phyloP scores from a whole-genome alignment of 495 filamentous ascomycete genomes.

The Cryomyces minteri region DNA sequence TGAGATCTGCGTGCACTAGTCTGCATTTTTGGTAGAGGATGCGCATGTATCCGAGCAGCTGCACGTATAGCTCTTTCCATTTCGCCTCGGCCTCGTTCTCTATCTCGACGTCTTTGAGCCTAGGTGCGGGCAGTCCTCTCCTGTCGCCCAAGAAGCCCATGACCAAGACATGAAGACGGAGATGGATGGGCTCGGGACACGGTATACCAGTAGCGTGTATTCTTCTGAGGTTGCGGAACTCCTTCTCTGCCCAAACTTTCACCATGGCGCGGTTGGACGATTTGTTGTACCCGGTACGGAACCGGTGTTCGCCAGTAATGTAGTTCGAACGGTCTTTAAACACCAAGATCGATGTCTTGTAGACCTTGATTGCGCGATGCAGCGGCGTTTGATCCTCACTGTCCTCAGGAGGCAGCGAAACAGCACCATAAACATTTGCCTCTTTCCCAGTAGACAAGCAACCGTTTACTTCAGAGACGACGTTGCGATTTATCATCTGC shows the following conservation, averaged over 20 bases:
- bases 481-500: slow-evolving; percentile 77
- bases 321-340: slow-evolving; percentile 97
- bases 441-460: slow-evolving; percentile 93
- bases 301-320: slow-evolving; percentile 79
- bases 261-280: slow-evolving; percentile 88
- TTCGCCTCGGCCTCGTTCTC: slow-evolving; percentile 35
- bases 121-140: slow-evolving; percentile 70
- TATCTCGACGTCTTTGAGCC: slow-evolving; percentile 51
- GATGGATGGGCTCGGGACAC: slow-evolving; percentile 72
- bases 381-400: slow-evolving; percentile 22
- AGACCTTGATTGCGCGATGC: slow-evolving; percentile 86
- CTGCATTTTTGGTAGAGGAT: slow-evolving; percentile 77
- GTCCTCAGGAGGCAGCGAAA: slow-evolving; percentile 26
- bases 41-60: slow-evolving; percentile 76
- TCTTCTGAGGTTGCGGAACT: slow-evolving; percentile 82
- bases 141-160: slow-evolving; percentile 86
- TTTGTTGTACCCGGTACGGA: slow-evolving; percentile 72
- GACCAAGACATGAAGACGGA: slow-evolving; percentile 76
- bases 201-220: slow-evolving; percentile 70
- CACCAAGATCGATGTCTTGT: slow-evolving; percentile 89
- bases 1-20: slow-evolving; percentile 88
- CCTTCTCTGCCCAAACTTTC: slow-evolving; percentile 95
- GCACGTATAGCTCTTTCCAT: slow-evolving; percentile 62
- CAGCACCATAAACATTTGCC: slow-evolving; percentile 85
- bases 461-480: slow-evolving; percentile 73